Conservation (phyloP, 2,329 filamentous ascomycete species). For the Ceratocystis papillata region DNA sequence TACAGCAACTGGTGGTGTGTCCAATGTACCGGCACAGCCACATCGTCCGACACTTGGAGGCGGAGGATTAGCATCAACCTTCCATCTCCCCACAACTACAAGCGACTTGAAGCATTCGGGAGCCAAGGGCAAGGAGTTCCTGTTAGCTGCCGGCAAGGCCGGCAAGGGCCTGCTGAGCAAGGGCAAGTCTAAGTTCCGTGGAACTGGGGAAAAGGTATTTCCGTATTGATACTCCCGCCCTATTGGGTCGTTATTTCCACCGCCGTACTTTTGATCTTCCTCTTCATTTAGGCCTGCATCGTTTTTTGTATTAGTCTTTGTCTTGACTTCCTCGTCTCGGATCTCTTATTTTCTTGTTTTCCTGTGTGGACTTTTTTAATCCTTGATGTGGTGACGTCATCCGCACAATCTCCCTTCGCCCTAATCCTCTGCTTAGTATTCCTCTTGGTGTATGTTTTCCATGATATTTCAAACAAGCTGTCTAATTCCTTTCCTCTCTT, state of each 20-base stretch:
- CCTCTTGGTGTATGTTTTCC: background rate
- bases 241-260: background rate
- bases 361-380: background rate
- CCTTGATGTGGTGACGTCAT: background rate
- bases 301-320: background rate
- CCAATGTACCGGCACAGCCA: constrained; percentile 12
- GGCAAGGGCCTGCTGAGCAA: constrained; percentile 77
- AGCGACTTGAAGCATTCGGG: constrained; percentile 44
- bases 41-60: constrained; percentile 27
- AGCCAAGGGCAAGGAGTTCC: constrained; percentile 74
- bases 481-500: constrained; percentile 4
- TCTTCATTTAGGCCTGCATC: background rate
- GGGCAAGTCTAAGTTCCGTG: constrained; percentile 71
- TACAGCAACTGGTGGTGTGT: background rate
- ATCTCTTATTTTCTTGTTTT: background rate
- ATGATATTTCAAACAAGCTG: constrained; percentile 1
- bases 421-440: background rate
- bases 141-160: constrained; percentile 77
- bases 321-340: background rate
- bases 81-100: constrained; percentile 29
- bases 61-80: constrained; percentile 32
- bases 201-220: constrained; percentile 79
- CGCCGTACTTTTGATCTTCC: background rate
- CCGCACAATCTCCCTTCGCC: background rate
- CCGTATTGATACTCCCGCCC: constrained; percentile 35